phyloP scores from a whole-genome alignment of 208 protist species.

The Strigomonas culicis region DNA sequence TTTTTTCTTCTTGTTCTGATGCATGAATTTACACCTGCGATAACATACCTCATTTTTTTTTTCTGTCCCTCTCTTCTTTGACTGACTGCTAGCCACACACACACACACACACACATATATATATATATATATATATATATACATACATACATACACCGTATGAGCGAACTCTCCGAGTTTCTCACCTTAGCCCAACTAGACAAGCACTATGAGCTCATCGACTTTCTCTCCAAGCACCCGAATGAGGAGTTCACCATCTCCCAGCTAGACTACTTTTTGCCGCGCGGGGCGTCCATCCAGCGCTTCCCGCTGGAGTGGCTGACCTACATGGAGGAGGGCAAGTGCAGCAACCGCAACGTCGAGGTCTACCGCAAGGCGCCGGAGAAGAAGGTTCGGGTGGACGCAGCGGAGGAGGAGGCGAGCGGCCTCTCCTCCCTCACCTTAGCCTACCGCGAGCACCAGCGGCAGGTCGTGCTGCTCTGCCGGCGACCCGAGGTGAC shows the following conservation, averaged over 20 bases:
- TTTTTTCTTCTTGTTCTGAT: no score
- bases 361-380: slow-evolving; percentile 30
- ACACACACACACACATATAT: slow-evolving; percentile 6
- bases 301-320: slow-evolving; percentile 78
- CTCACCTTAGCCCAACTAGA: slow-evolving; percentile 63
- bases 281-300: slow-evolving; percentile 68
- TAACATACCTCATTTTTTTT: not conserved
- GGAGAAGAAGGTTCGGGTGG: not conserved
- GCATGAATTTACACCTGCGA: no score
- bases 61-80: not conserved
- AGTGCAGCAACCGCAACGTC: slow-evolving; percentile 61
- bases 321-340: slow-evolving; percentile 44
- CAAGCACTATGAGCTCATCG: slow-evolving; percentile 85
- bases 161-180: slow-evolving; percentile 73
- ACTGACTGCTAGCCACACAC: not conserved
- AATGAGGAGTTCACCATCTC: slow-evolving; percentile 67
- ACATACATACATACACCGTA: slow-evolving; percentile 12
- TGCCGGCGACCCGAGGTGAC: slow-evolving; percentile 50
- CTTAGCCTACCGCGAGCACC: slow-evolving; percentile 9
- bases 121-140: slow-evolving; percentile 7
- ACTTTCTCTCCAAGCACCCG: slow-evolving; percentile 65
- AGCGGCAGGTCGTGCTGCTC: slow-evolving; percentile 32
- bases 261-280: slow-evolving; percentile 78
- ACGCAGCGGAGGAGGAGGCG: not conserved
- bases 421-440: not conserved